These are phyloP conservation scores for Butyriboletus appendiculatus DNA, from an alignment of 1,284 basidiomycete genomes.

Conservation along the genomic window DNA sequence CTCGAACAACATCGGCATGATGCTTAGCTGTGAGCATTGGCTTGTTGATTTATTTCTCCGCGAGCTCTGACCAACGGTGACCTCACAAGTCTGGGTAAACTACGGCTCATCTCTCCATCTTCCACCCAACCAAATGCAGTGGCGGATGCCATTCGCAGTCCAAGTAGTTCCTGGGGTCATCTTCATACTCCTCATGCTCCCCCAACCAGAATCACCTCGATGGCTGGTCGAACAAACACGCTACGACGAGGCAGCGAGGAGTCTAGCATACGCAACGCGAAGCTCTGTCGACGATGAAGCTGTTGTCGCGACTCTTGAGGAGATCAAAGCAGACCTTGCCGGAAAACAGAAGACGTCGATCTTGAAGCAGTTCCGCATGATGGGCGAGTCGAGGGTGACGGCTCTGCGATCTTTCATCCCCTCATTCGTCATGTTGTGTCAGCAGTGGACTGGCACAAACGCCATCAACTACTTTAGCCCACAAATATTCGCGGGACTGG, in stretches of 20 bases:
- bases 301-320: slow-evolving; percentile 47
- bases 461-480: slow-evolving; percentile 60
- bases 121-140: slow-evolving; percentile 43
- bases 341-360: slow-evolving; percentile 43
- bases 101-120: slow-evolving; percentile 42
- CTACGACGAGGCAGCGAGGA: slow-evolving; percentile 50
- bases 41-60: background rate
- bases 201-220: slow-evolving; percentile 60
- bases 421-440: slow-evolving; percentile 53
- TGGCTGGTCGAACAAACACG: slow-evolving; percentile 58
- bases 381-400: slow-evolving; percentile 46
- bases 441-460: slow-evolving; percentile 64
- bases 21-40: slow-evolving; percentile 48
- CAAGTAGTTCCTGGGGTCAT: slow-evolving; percentile 55
- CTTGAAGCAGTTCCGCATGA: slow-evolving; percentile 41
- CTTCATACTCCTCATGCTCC: slow-evolving; percentile 47
- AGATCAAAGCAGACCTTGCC: slow-evolving; percentile 52
- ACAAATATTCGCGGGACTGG: slow-evolving; percentile 52
- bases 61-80: slow-evolving; percentile 1
- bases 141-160: slow-evolving; percentile 57
- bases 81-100: slow-evolving; percentile 47
- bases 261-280: slow-evolving; percentile 48
- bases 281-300: slow-evolving; percentile 41
- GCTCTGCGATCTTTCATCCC: slow-evolving; percentile 53
- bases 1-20: slow-evolving; percentile 48